Conservation (phyloP, 2,329 filamentous ascomycete species). For the Zymoseptoria ardabiliae region DNA sequence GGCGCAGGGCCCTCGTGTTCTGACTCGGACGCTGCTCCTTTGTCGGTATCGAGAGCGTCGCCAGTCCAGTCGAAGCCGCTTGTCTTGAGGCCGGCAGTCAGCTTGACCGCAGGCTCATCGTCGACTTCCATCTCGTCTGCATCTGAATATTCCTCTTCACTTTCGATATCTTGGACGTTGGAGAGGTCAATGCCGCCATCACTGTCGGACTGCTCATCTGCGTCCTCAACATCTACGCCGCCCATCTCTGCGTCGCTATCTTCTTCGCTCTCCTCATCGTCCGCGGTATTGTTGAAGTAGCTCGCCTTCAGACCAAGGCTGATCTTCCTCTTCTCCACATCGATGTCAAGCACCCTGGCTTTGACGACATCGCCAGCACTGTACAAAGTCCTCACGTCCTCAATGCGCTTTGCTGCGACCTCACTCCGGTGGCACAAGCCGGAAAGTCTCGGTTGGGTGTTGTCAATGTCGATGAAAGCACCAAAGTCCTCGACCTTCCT, state of each 20-base stretch:
- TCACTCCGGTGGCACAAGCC: slow-evolving; percentile 88
- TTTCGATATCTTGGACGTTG: slow-evolving; percentile 36
- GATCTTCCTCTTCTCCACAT: slow-evolving; percentile 67
- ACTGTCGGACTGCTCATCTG: slow-evolving; percentile 27
- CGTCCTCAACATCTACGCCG: slow-evolving; percentile 26
- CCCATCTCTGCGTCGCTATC: slow-evolving; percentile 29
- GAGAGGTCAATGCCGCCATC: slow-evolving; percentile 34
- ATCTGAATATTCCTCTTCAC: slow-evolving; percentile 43
- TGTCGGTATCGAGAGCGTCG: slow-evolving; percentile 48
- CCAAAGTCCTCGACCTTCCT: slow-evolving; percentile 93
- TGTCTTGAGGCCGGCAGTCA: slow-evolving; percentile 50
- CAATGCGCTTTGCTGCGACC: slow-evolving; percentile 75
- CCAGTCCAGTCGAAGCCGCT: slow-evolving; percentile 86
- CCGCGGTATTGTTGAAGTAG: slow-evolving; percentile 63
- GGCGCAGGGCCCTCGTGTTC: slow-evolving; percentile 44
- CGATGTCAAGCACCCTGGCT: slow-evolving; percentile 74
- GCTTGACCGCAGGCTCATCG: slow-evolving; percentile 20
- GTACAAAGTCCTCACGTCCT: slow-evolving; percentile 84
- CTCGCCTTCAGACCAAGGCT: slow-evolving; percentile 90
- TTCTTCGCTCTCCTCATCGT: slow-evolving; percentile 38
- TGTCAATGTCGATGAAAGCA: slow-evolving; percentile 85
- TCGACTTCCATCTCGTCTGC: slow-evolving; percentile 40
- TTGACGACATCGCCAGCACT: slow-evolving; percentile 89
- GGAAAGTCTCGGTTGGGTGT: slow-evolving; percentile 72
- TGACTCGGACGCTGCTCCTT: slow-evolving; percentile 47